Conservation (phyloP, 305 asterid species). For the Vinca major region DNA sequence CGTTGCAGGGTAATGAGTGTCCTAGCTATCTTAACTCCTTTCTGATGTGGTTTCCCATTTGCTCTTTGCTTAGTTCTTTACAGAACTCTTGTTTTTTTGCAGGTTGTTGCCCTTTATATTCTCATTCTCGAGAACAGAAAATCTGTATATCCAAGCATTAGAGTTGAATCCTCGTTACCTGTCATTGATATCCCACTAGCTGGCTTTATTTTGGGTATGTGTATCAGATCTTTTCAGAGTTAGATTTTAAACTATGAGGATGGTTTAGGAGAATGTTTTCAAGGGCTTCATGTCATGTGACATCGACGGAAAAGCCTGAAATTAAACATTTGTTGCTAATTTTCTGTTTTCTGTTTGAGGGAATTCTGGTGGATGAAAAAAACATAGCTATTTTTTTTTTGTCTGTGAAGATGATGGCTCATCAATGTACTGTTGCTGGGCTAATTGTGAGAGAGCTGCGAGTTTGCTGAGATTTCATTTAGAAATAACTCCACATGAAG, state of each 20-base stretch:
- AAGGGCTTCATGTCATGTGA: not conserved
- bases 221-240: not conserved
- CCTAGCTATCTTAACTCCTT: not conserved
- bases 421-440: conserved; percentile 76
- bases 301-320: not conserved
- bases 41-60: conserved; percentile 3
- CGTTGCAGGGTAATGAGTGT: conserved; percentile 63
- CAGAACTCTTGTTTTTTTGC: conserved; percentile 8
- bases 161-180: conserved; percentile 23
- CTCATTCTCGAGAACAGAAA: conserved; percentile 49
- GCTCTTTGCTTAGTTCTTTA: conserved; percentile 9
- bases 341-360: not conserved
- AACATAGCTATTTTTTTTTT: not conserved
- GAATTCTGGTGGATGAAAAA: not conserved
- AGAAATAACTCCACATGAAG: conserved; percentile 21
- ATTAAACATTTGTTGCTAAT: not conserved
- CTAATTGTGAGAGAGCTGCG: conserved; percentile 51
- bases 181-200: conserved; percentile 50
- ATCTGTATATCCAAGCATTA: conserved; percentile 20
- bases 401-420: conserved; percentile 64
- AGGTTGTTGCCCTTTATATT: conserved; percentile 61
- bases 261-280: not conserved
- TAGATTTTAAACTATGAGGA: not conserved
- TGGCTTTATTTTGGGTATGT: conserved; percentile 72
- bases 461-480: conserved; percentile 40